A percentile compares a stretch with the other conserved stretches of the same genome.
phyloP scores from a whole-genome alignment of 176 grass and related monocot species.

The Pontederia crassipes region DNA sequence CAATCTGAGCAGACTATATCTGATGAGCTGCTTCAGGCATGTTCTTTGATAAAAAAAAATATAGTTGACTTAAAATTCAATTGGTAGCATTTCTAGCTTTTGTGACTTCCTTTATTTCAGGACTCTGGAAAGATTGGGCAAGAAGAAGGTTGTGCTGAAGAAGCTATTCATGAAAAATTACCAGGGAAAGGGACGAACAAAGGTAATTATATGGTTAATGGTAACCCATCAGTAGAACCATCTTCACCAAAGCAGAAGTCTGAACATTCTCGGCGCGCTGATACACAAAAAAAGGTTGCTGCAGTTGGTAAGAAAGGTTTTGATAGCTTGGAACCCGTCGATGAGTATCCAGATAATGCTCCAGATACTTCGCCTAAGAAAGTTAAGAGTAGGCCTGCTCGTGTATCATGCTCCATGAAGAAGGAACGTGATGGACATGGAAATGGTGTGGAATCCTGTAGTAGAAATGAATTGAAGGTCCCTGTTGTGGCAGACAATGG shows the following conservation, averaged over 20 bases:
- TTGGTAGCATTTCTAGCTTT: too few species aligned
- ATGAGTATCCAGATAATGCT: constrained; percentile 14
- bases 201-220: constrained; percentile 26
- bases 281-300: constrained; percentile 16
- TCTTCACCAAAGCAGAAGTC: constrained; percentile 48
- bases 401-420: neutral
- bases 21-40: constrained; percentile 4
- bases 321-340: constrained; percentile 10
- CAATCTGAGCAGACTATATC: neutral
- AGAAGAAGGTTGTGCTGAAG: too few species aligned
- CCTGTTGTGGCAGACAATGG: constrained; percentile 23
- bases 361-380: neutral
- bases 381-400: neutral
- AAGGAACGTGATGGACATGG: neutral
- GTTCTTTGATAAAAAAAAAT: neutral
- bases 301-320: neutral
- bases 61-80: neutral
- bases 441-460: neutral
- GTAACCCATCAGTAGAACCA: constrained; percentile 34
- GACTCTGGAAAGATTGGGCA: too few species aligned
- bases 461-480: constrained; percentile 22
- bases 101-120: too few species aligned
- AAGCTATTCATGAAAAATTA: too few species aligned
- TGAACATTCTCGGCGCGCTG: constrained; percentile 24
- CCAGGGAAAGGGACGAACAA: constrained; percentile 14